phyloP scores from a whole-genome alignment of 2,329 filamentous ascomycete species.

The Endoconidiophora polonica region DNA sequence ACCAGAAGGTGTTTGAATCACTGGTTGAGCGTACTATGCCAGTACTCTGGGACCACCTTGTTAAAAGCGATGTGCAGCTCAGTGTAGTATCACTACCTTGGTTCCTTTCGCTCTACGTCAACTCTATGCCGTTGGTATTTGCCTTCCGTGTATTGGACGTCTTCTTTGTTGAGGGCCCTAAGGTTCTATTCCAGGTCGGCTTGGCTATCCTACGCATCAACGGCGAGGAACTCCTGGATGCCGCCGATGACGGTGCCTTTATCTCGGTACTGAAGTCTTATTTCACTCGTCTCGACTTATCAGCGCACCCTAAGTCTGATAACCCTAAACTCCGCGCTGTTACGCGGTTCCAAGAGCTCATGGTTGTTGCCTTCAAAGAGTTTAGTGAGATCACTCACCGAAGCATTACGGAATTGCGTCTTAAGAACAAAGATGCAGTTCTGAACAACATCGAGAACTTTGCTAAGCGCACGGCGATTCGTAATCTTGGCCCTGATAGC shows the following conservation, averaged over 20 bases:
- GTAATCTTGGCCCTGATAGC: slow-evolving; percentile 89
- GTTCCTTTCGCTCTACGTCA: slow-evolving; percentile 97
- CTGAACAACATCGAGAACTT: slow-evolving; percentile 94
- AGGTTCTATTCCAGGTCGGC: slow-evolving; percentile 92
- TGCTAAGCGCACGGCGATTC: slow-evolving; percentile 87
- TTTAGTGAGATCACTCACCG: slow-evolving; percentile 90
- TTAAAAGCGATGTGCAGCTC: slow-evolving; percentile 89
- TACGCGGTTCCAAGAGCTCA: slow-evolving; percentile 90
- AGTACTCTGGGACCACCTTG: slow-evolving; percentile 93
- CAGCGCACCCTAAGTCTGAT: slow-evolving; percentile 85
- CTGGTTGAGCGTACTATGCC: slow-evolving; percentile 99
- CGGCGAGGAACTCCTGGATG: slow-evolving; percentile 85
- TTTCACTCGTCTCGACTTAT: slow-evolving; percentile 84
- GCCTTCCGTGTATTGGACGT: slow-evolving; percentile 93
- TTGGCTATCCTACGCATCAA: slow-evolving; percentile 95
- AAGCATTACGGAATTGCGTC: slow-evolving; percentile 73
- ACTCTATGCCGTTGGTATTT: slow-evolving; percentile 97
- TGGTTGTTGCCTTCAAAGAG: slow-evolving; percentile 98
- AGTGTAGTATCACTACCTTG: slow-evolving; percentile 94
- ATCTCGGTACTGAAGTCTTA: slow-evolving; percentile 93
- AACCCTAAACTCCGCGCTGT: slow-evolving; percentile 89
- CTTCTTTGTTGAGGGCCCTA: slow-evolving; percentile 95
- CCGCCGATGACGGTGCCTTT: slow-evolving; percentile 86
- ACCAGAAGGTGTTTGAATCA: slow-evolving; percentile 94
- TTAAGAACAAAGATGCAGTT: slow-evolving; percentile 87